Percentiles rank a stretch among this genome's conserved stretches.
These are phyloP conservation scores for Penicillium sp. DNA, from an alignment of 2,329 filamentous ascomycete genomes.

Conservation along the genomic window DNA sequence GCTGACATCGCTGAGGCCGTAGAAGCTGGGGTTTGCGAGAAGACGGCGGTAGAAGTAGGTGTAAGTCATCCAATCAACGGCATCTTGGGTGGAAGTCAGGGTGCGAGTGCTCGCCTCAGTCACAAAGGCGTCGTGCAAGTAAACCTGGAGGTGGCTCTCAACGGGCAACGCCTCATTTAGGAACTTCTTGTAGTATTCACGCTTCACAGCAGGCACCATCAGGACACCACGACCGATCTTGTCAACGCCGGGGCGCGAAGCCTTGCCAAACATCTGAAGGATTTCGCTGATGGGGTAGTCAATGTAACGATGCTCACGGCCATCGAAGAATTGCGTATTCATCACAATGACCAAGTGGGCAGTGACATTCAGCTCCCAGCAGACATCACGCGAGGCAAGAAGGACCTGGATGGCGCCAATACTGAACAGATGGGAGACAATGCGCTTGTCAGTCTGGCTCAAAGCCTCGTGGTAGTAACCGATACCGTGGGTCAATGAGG, in stretches of 20 bases:
- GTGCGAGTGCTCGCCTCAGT: slow-evolving; percentile 96
- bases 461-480: slow-evolving; percentile 97
- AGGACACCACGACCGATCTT: slow-evolving; percentile 86
- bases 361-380: slow-evolving; percentile 88
- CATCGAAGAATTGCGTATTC: slow-evolving; percentile 97
- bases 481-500: slow-evolving; percentile 89
- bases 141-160: slow-evolving; percentile 89
- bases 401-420: slow-evolving; percentile 88
- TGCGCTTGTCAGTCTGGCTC: slow-evolving; percentile 83
- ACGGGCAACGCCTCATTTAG: slow-evolving; percentile 93
- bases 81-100: slow-evolving; percentile 92
- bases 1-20: slow-evolving; percentile 82
- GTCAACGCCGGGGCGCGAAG: slow-evolving; percentile 75
- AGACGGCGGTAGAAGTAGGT: slow-evolving; percentile 97
- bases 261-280: slow-evolving; percentile 96
- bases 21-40: slow-evolving; percentile 94
- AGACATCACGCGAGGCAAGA: slow-evolving; percentile 80
- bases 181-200: slow-evolving; percentile 99
- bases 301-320: slow-evolving; percentile 92
- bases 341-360: slow-evolving; percentile 94
- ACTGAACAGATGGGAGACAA: slow-evolving; percentile 88
- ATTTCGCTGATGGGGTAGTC: slow-evolving; percentile 95
- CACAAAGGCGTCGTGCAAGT: slow-evolving; percentile 93
- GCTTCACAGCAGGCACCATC: slow-evolving; percentile 92
- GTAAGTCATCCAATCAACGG: slow-evolving; percentile 97